These are phyloP conservation scores for Eucalyptus paniculata DNA, from an alignment of 345 rosid species.

Conservation along the genomic window DNA sequence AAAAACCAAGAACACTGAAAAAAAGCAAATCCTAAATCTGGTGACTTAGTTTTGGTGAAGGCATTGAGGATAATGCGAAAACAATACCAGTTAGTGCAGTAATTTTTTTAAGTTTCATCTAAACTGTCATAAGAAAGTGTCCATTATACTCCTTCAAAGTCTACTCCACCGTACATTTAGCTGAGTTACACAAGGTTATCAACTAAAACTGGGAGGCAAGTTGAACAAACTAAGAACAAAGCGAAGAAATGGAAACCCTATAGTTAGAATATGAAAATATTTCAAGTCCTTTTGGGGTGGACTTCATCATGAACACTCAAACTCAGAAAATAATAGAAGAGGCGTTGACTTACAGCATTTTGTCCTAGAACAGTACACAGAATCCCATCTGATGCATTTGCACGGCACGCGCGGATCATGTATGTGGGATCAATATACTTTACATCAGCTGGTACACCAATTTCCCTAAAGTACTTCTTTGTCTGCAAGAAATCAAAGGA, in stretches of 20 bases:
- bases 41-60: background rate
- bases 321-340: background rate
- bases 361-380: slow-evolving; percentile 95
- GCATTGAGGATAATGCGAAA: background rate
- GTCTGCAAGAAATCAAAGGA: slow-evolving; percentile 27
- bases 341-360: slow-evolving; percentile 64
- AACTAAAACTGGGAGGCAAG: background rate
- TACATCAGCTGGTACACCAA: slow-evolving; percentile 60
- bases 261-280: background rate
- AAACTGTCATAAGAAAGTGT: background rate
- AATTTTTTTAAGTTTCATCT: background rate
- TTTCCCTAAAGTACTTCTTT: slow-evolving; percentile 64
- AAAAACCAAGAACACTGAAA: background rate
- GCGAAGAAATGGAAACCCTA: background rate
- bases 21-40: background rate
- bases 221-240: background rate
- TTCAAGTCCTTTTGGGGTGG: background rate
- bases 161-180: background rate
- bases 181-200: background rate
- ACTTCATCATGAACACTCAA: background rate
- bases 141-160: background rate
- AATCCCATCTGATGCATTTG: slow-evolving; percentile 96
- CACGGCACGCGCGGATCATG: slow-evolving; percentile 93
- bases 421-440: slow-evolving; percentile 97
- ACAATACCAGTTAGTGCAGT: background rate